phyloP scores from a whole-genome alignment of 257 asterid species.

The Fraxinus cuspidata region DNA sequence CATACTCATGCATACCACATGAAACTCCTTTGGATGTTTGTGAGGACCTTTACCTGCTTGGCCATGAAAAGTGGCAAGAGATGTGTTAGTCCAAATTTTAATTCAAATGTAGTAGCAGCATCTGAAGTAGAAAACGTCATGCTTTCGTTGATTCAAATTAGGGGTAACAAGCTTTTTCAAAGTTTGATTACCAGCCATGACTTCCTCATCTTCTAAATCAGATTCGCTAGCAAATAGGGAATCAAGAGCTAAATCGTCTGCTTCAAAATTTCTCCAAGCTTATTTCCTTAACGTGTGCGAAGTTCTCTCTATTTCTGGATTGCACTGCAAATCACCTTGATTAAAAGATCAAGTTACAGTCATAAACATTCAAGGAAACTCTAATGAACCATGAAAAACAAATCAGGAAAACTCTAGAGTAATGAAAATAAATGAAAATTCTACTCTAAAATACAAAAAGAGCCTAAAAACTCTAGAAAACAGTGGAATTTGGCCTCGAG shows the following conservation, averaged over 20 bases:
- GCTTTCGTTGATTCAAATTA: background rate
- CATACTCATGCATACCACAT: background rate
- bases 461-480: too few relatives aligned
- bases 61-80: background rate
- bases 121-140: background rate
- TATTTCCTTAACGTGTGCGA: background rate
- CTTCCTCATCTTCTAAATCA: background rate
- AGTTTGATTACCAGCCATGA: background rate
- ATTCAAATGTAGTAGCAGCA: background rate
- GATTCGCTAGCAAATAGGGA: background rate
- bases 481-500: too few relatives aligned
- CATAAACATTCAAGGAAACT: background rate
- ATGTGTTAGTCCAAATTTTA: background rate
- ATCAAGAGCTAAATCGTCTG: background rate
- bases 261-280: background rate
- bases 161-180: background rate
- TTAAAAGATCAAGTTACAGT: background rate
- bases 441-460: background rate
- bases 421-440: background rate
- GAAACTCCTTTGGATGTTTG: background rate
- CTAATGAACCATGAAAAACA: background rate
- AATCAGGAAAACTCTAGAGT: background rate
- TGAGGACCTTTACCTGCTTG: background rate
- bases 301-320: background rate
- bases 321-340: background rate